A percentile compares a stretch with the other conserved stretches of the same genome.
These are phyloP conservation scores for Neurospora sp. DNA, from an alignment of 495 filamentous ascomycete genomes.

Conservation along the genomic window DNA sequence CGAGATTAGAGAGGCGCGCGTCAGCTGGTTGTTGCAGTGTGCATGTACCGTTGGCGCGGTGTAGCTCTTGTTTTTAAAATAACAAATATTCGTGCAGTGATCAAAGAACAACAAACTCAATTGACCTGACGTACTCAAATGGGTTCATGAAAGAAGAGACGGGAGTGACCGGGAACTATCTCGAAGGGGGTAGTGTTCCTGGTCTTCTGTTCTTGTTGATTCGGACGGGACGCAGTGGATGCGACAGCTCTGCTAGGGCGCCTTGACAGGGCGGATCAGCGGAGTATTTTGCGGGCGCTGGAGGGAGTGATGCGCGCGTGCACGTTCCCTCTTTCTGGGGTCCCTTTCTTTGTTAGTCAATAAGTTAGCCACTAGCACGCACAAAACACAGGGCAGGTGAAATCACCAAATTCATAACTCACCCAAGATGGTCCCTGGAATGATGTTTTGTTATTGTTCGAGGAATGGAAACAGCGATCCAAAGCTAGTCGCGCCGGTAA, in stretches of 20 bases:
- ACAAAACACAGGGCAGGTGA: background rate
- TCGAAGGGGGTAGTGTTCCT: background rate
- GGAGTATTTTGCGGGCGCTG: background rate
- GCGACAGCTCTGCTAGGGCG: background rate
- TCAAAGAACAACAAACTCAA: background rate
- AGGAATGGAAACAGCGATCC: background rate
- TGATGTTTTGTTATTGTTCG: background rate
- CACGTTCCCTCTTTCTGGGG: background rate
- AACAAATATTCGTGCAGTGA: background rate
- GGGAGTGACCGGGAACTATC: background rate
- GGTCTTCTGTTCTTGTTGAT: background rate
- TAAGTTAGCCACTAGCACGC: background rate
- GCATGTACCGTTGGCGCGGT: background rate
- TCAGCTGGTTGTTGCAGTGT: slow-evolving; percentile 1
- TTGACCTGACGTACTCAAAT: background rate
- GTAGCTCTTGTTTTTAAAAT: background rate
- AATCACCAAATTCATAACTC: background rate
- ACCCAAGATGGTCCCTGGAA: background rate
- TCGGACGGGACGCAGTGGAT: background rate
- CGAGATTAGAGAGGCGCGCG: background rate
- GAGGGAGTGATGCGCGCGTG: background rate
- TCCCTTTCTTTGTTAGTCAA: background rate
- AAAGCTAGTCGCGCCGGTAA: background rate
- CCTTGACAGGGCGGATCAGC: background rate
- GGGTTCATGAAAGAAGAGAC: background rate